Conservation (phyloP, 768 basidiomycete genomes). For the Kondoa subrosea region DNA sequence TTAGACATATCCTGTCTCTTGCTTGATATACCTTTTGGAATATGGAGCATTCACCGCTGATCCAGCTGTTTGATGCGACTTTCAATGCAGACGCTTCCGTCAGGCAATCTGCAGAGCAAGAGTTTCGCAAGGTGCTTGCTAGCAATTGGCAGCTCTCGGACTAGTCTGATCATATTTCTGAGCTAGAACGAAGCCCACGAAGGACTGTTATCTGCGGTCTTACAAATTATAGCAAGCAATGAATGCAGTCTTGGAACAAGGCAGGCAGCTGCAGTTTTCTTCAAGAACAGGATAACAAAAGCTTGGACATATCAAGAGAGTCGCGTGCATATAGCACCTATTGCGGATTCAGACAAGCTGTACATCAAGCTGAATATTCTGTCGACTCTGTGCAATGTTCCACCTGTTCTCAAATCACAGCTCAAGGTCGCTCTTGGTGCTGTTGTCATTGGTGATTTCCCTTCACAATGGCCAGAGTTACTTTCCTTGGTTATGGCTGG, state of each 20-base stretch:
- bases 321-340: conserved; percentile 32
- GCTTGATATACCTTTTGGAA: background rate
- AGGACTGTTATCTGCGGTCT: conserved; percentile 63
- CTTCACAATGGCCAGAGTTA: conserved; percentile 54
- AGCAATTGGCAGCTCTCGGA: background rate
- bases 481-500: conserved; percentile 52
- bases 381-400: conserved; percentile 50
- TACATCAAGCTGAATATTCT: conserved; percentile 54
- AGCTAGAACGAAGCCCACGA: conserved; percentile 56
- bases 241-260: conserved; percentile 69
- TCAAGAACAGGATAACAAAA: conserved; percentile 70
- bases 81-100: conserved; percentile 52
- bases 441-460: conserved; percentile 60
- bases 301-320: conserved; percentile 35
- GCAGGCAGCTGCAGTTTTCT: conserved; percentile 68
- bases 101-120: conserved; percentile 65
- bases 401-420: conserved; percentile 55
- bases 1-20: too few species aligned
- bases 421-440: conserved; percentile 56
- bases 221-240: conserved; percentile 66
- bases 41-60: background rate
- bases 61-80: conserved; percentile 14
- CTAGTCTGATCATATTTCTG: background rate
- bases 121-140: conserved; percentile 57
- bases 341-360: conserved; percentile 52